Conservation (phyloP, 371 early-diverging fungal species). For the Rhizomucor miehei region DNA sequence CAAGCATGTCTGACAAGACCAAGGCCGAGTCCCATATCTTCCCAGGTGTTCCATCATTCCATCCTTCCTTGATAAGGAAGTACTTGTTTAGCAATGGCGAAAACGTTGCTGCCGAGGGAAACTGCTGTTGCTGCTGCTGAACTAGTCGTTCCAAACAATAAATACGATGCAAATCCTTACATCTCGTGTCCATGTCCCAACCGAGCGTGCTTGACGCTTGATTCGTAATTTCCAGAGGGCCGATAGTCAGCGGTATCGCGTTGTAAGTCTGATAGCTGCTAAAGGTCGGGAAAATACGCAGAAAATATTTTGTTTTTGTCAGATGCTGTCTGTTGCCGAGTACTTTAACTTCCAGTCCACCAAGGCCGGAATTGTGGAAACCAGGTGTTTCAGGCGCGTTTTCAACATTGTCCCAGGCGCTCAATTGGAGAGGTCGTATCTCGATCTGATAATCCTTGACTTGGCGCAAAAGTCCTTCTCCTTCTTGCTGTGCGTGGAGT, state of each 20-base stretch:
- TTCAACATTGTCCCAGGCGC: constrained; percentile 25
- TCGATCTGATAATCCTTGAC: constrained; percentile 2
- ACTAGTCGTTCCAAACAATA: background rate
- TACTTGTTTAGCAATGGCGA: background rate
- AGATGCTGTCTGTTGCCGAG: constrained; percentile 8
- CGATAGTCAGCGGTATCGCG: constrained; percentile 26
- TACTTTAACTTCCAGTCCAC: constrained; percentile 33
- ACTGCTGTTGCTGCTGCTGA: background rate
- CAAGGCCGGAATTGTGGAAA: constrained; percentile 23
- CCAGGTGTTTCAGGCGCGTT: constrained; percentile 17
- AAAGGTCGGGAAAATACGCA: constrained; percentile 11
- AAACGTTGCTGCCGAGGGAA: background rate
- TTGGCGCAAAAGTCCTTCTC: background rate
- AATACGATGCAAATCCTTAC: background rate
- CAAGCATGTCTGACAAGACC: constrained; percentile 42
- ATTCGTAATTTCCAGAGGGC: constrained; percentile 17
- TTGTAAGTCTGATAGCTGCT: constrained; percentile 6
- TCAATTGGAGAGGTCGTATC: constrained; percentile 22
- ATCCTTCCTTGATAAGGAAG: constrained; percentile 49
- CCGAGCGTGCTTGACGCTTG: background rate
- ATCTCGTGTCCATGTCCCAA: background rate
- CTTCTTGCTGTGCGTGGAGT: constrained; percentile 6
- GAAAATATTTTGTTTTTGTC: constrained; percentile 22
- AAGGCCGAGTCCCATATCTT: constrained; percentile 65
- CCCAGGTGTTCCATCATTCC: constrained; percentile 52